Percentiles rank a stretch among this genome's conserved stretches.
phyloP scores from a whole-genome alignment of 1,284 basidiomycete genomes.

The Rhizoctonia solani region DNA sequence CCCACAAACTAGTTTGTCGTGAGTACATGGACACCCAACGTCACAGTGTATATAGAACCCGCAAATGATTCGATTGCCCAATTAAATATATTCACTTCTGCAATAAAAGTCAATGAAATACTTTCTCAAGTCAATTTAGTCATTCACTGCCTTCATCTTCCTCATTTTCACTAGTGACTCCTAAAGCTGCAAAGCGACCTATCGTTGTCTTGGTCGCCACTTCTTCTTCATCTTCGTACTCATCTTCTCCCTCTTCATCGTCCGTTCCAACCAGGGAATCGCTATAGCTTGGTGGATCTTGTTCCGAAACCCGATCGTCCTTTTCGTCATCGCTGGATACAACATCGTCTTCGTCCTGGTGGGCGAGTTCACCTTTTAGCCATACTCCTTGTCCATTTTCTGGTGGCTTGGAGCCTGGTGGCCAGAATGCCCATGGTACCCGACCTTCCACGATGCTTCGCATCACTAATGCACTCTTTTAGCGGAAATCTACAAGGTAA shows the following conservation, averaged over 20 bases:
- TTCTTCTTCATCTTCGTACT: constrained; percentile 35
- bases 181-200: constrained; percentile 47
- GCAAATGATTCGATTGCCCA: too few relatives aligned
- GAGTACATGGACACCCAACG: too few relatives aligned
- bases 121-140: not conserved
- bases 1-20: too few relatives aligned
- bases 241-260: constrained; percentile 39
- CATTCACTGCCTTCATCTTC: constrained; percentile 44
- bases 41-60: too few relatives aligned
- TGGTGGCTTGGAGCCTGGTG: constrained; percentile 52
- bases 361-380: constrained; percentile 46
- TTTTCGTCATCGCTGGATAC: constrained; percentile 43
- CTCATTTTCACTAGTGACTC: constrained; percentile 44
- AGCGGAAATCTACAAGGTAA: constrained; percentile 39
- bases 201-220: constrained; percentile 35
- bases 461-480: constrained; percentile 58
- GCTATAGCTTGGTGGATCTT: constrained; percentile 35
- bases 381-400: constrained; percentile 59
- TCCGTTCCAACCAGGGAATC: constrained; percentile 36
- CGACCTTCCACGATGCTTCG: constrained; percentile 77
- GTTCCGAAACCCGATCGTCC: constrained; percentile 37
- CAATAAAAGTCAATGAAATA: not conserved
- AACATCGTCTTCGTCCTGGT: constrained; percentile 33
- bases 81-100: too few relatives aligned
- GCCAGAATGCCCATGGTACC: constrained; percentile 85